A percentile compares a stretch with the other conserved stretches of the same genome.
These are phyloP conservation scores for Lophiotrema nucula DNA, from an alignment of 495 filamentous ascomycete genomes.

Conservation along the genomic window DNA sequence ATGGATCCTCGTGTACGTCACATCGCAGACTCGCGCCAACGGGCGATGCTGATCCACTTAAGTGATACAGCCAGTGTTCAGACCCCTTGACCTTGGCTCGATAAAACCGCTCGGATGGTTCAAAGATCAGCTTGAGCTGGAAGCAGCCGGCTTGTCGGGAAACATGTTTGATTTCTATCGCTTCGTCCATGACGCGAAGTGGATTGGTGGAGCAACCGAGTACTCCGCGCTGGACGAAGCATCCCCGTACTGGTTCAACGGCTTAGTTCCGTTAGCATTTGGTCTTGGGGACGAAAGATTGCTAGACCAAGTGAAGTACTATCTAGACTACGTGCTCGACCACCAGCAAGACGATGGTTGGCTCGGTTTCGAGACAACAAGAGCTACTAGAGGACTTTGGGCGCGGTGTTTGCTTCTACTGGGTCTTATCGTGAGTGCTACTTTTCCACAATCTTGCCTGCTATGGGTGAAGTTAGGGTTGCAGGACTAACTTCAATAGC, in stretches of 20 bases:
- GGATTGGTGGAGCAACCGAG: slow-evolving; percentile 56
- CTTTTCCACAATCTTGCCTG: no score
- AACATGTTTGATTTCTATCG: slow-evolving; percentile 49
- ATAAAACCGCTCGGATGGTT: neutral
- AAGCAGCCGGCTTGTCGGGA: neutral
- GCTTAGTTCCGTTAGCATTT: slow-evolving; percentile 64
- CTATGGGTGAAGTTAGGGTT: no score
- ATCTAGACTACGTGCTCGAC: slow-evolving; percentile 51
- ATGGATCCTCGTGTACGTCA: no score
- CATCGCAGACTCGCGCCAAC: no score
- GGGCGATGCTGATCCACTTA: neutral
- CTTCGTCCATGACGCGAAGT: slow-evolving; percentile 54
- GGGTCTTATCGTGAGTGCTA: slow-evolving; percentile 49
- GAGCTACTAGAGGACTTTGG: slow-evolving; percentile 52
- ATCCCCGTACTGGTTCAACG: slow-evolving; percentile 66
- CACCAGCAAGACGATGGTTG: slow-evolving; percentile 60
- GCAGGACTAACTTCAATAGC: no score
- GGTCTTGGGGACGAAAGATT: slow-evolving; percentile 53
- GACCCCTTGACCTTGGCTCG: neutral
- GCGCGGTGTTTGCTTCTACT: slow-evolving; percentile 54
- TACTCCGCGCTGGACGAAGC: slow-evolving; percentile 61
- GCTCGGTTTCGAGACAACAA: slow-evolving; percentile 57
- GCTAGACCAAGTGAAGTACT: slow-evolving; percentile 53
- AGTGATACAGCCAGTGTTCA: neutral
- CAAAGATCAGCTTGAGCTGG: neutral